phyloP scores from a whole-genome alignment of 495 filamentous ascomycete species.

The Penicillium lagena region DNA sequence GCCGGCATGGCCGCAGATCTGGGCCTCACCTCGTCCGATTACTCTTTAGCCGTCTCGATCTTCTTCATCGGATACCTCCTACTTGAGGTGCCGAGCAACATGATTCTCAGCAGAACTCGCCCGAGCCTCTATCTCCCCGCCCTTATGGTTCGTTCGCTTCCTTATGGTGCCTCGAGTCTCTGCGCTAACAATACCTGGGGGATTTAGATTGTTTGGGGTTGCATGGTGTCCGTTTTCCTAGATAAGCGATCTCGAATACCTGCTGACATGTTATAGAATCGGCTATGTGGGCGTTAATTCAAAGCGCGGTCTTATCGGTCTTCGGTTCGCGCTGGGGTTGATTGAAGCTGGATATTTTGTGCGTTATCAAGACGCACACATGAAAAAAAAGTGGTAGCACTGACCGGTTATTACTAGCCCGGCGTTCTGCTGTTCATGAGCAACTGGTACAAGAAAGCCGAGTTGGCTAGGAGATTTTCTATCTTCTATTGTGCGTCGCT shows the following conservation, averaged over 20 bases:
- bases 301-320: slow-evolving; percentile 1
- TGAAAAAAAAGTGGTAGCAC: background rate
- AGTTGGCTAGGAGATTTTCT: slow-evolving; percentile 2
- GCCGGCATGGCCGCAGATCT: background rate
- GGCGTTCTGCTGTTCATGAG: slow-evolving; percentile 4
- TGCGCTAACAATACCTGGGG: background rate
- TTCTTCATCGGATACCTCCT: background rate
- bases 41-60: slow-evolving; percentile 2
- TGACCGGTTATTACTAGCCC: background rate
- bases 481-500: slow-evolving; percentile 4
- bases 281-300: slow-evolving; percentile 1
- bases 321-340: slow-evolving; percentile 1
- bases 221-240: slow-evolving; percentile 1
- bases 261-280: slow-evolving; percentile 1
- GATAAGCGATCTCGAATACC: background rate
- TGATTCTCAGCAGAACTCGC: slow-evolving; percentile 1
- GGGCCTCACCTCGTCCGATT: background rate
- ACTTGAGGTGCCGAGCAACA: slow-evolving; percentile 2
- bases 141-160: slow-evolving; percentile 1
- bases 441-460: slow-evolving; percentile 4
- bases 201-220: slow-evolving; percentile 3
- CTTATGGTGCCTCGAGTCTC: background rate
- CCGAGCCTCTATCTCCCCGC: slow-evolving; percentile 1
- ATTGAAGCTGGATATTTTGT: slow-evolving; percentile 5
- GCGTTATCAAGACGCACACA: background rate